phyloP scores from a whole-genome alignment of 2,329 filamentous ascomycete genomes.

The Paradendryphiella salina region DNA sequence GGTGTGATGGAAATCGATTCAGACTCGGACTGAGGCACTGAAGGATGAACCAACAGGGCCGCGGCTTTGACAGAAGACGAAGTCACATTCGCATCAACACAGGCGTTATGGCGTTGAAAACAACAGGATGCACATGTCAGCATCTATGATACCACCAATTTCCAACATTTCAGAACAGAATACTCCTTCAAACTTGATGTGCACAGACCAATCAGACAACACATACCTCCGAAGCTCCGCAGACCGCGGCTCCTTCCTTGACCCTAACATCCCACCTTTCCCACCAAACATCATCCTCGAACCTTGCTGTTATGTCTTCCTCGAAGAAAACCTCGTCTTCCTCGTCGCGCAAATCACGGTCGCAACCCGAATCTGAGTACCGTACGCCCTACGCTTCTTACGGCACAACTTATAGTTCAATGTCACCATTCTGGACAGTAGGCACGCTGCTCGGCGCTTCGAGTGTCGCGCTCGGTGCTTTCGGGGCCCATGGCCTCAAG shows the following conservation, averaged over 20 bases:
- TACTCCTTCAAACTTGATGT: background rate
- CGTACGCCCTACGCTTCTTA: background rate
- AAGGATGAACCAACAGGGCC: background rate
- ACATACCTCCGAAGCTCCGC: conserved; percentile 26
- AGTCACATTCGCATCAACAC: conserved; percentile 3
- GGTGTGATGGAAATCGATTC: conserved; percentile 17
- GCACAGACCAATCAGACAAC: conserved; percentile 19
- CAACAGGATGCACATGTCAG: conserved; percentile 5
- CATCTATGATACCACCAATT: conserved; percentile 17
- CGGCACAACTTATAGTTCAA: conserved; percentile 19
- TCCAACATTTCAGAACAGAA: conserved; percentile 1
- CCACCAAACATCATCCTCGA: conserved; percentile 4
- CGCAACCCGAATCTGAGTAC: conserved; percentile 2
- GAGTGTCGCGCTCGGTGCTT: conserved; percentile 65
- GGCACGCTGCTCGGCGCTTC: conserved; percentile 66
- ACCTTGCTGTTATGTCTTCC: conserved; percentile 9
- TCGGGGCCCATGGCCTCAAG: conserved; percentile 70
- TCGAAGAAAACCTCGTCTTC: conserved; percentile 18
- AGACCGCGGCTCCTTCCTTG: conserved; percentile 14
- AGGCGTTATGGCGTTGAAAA: conserved; percentile 13
- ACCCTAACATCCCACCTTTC: conserved; percentile 9
- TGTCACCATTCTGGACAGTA: conserved; percentile 61
- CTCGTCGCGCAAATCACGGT: conserved; percentile 11
- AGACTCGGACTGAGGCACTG: background rate
- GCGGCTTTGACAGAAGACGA: background rate